Evolutionary conservation across 179 eudicot genomes (phyloP).

Genomic region (Pouteria campechiana): DNA sequence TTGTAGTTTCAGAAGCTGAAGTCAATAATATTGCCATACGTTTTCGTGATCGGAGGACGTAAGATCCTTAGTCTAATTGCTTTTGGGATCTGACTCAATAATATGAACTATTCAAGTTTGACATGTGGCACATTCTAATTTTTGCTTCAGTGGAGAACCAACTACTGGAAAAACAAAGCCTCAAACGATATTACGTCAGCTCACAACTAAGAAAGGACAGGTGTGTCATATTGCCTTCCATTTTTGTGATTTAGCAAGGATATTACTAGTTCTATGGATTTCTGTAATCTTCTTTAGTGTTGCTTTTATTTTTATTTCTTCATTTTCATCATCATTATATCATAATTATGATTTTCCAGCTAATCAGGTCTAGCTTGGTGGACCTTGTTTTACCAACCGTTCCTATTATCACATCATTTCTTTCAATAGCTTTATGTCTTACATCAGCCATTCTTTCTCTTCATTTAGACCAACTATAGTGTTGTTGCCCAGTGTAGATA

Average conservation of each 20-base stretch:
- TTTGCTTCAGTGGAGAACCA: slow-evolving; percentile 74
- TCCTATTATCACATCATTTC: too few species aligned
- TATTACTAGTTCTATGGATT: too few species aligned
- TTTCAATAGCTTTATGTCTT: too few species aligned
- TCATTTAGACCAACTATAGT: too few species aligned
- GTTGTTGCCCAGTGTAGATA: too few species aligned
- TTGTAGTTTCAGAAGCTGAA: slow-evolving; percentile 96
- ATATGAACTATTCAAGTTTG: not conserved
- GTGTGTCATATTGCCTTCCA: slow-evolving; percentile 18
- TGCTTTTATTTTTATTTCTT: not conserved
- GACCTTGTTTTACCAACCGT: too few species aligned
- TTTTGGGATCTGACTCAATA: not conserved
- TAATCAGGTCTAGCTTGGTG: too few species aligned
- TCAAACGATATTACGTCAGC: slow-evolving; percentile 94
- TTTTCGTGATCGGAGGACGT: slow-evolving; percentile 87
- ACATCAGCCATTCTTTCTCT: too few species aligned
- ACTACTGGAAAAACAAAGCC: slow-evolving; percentile 94
- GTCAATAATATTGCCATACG: slow-evolving; percentile 87
- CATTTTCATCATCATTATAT: too few species aligned
- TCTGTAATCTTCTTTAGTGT: not conserved
- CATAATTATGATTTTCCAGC: too few species aligned
- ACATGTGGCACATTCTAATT: slow-evolving; percentile 2
- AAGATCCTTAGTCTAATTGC: slow-evolving; percentile 14
- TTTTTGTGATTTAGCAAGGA: not conserved
- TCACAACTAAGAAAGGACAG: slow-evolving; percentile 97